A percentile compares a stretch with the other conserved stretches of the same genome.
Evolutionary conservation across 2,329 filamentous ascomycete genomes (phyloP).

Genomic region (Trichoderma hamatum): DNA sequence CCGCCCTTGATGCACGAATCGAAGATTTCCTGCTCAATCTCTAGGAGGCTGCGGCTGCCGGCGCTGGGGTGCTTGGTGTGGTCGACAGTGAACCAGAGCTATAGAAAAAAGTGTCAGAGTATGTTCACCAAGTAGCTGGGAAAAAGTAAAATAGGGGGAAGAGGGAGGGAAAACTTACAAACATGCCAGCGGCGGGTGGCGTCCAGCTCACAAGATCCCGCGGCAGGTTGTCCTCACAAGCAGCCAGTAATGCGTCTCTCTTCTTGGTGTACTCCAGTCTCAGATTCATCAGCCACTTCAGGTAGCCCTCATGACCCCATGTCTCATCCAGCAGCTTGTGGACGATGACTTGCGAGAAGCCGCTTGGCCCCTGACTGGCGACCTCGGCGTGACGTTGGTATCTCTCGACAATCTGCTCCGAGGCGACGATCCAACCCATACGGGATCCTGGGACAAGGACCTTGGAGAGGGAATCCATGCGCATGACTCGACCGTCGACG

Average conservation of each 20-base stretch:
- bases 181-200: conserved; percentile 88
- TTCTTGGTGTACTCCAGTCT: conserved; percentile 79
- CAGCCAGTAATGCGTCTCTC: conserved; percentile 73
- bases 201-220: conserved; percentile 76
- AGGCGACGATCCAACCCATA: conserved; percentile 86
- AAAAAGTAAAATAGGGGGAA: neutral
- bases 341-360: conserved; percentile 80
- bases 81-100: conserved; percentile 76
- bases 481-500: conserved; percentile 82
- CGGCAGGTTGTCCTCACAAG: conserved; percentile 79
- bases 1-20: conserved; percentile 72
- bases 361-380: conserved; percentile 81
- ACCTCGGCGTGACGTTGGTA: conserved; percentile 83
- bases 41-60: conserved; percentile 55
- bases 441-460: conserved; percentile 82
- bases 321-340: conserved; percentile 90
- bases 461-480: conserved; percentile 93
- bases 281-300: conserved; percentile 86
- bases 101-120: neutral
- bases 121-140: neutral
- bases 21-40: conserved; percentile 88
- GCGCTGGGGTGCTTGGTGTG: conserved; percentile 66
- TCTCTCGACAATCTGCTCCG: conserved; percentile 79
- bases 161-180: conserved; percentile 59
- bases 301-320: conserved; percentile 90